Base-by-base conservation (phyloP, 2,329 filamentous ascomycete genomes). In the Fusarium brevicatenulatum region DNA sequence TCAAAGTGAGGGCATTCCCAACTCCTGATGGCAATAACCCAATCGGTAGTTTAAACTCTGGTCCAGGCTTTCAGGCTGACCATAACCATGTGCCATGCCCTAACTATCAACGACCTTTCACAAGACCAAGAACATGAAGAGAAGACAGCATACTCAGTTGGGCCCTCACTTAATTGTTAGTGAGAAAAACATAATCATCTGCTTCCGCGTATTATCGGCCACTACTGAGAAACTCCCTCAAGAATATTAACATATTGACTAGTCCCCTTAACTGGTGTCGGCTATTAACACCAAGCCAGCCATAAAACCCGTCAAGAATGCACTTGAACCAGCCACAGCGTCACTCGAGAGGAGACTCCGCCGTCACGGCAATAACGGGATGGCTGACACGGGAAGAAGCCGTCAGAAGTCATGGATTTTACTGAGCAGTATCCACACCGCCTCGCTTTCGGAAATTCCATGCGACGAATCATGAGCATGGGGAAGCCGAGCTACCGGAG, bases 361-460 rank as follows among this genome's bases (percentile, higher is more conserved):
- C 52, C 58, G n/a, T 73, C 56, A 50, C 56, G 66, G 66, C 42
- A 63, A 61, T 59, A 66, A 73, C 72, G 72, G 72, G 60, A 67
- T 62, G 69, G 69, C 67, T 71, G 68, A 43, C 46, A 55, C 59
- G 59, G 72, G 66, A 70, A 49, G 54, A 72, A 64, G 52, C 58
- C 53, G 66, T 50, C 36, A 68, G 11, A 30, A 25, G 40, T 34
- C 39, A 60, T 23, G 46, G 30, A 43, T 42, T 46, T 23, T 40
- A 50, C 28, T 25, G 40, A 65, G 57, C 47, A 58, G 55, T 66
- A 66, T 62, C 70, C 70, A 72, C 66, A 73, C 70, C 61, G 53
- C 70, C 55, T 66, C 52, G 30, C 21, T 57, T 43, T 43, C 59
- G 36, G 54, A 40, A 52, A 50, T 50, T 42, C 32, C 25, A 43